Percentiles rank a stretch among this genome's conserved stretches.
Conservation (phyloP, 371 early-diverging fungal species). For the Coemansia sp. region DNA sequence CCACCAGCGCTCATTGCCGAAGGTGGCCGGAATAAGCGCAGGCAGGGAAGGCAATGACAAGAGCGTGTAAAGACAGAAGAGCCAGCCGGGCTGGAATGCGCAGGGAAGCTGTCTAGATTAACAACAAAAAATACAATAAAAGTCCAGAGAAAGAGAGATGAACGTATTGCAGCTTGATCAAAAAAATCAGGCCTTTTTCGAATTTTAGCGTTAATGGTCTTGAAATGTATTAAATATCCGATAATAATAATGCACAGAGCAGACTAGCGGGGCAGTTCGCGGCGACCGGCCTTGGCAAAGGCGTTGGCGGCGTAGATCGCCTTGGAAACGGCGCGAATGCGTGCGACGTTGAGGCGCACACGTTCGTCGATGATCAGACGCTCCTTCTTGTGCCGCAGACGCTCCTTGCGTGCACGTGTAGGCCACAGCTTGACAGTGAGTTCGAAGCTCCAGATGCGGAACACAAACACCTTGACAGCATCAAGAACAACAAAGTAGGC, state of each 20-base stretch:
- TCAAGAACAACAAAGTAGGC: constrained; percentile 77
- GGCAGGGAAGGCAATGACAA: neutral
- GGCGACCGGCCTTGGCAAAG: constrained; percentile 31
- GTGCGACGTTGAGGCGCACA: constrained; percentile 42
- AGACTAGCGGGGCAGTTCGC: constrained; percentile 9
- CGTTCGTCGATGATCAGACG: constrained; percentile 51
- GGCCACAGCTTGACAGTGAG: constrained; percentile 71
- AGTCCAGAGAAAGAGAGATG: neutral
- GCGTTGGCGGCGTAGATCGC: constrained; percentile 44
- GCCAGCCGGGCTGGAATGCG: constrained; percentile 5
- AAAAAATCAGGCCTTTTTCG: neutral
- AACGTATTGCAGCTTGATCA: neutral
- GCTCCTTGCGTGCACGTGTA: constrained; percentile 58
- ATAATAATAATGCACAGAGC: too few relatives aligned
- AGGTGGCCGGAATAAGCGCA: constrained; percentile 1
- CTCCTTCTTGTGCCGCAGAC: constrained; percentile 57
- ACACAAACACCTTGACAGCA: constrained; percentile 77
- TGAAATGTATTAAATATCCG: too few relatives aligned
- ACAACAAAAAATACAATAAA: neutral
- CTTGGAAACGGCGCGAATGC: constrained; percentile 39
- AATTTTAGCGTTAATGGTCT: neutral
- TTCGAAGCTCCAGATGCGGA: constrained; percentile 75
- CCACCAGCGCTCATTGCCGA: constrained; percentile 43
- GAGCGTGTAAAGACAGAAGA: neutral
- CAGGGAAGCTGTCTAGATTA: neutral